Percentiles rank a stretch among this genome's conserved stretches.
Conservation (phyloP, 2,329 filamentous ascomycete genomes). For the Arthrobotrys musiformis region DNA sequence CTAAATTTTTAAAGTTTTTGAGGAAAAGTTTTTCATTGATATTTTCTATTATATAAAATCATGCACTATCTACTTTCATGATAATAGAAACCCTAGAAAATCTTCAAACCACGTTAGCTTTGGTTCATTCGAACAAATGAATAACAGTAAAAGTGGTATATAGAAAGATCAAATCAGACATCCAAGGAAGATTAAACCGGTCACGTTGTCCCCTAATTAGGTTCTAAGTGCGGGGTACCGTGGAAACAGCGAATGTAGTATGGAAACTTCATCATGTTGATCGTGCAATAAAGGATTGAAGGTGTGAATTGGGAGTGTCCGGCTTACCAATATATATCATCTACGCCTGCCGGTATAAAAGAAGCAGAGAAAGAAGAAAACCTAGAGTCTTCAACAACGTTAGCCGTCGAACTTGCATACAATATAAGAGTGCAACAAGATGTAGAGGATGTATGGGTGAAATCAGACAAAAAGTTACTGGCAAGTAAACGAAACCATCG, state of each 20-base stretch:
- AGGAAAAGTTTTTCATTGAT: neutral
- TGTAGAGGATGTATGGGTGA: neutral
- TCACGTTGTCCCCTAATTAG: constrained; percentile 58
- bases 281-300: constrained; percentile 5
- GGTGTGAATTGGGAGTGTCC: constrained; percentile 10
- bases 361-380: neutral
- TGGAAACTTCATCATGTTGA: constrained; percentile 58
- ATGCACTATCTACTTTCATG: neutral
- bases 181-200: constrained; percentile 60
- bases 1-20: neutral
- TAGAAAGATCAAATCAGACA: constrained; percentile 58
- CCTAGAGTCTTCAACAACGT: constrained; percentile 13
- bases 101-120: constrained; percentile 41
- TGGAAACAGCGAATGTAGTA: constrained; percentile 60
- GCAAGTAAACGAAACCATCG: constrained; percentile 58
- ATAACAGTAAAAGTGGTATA: constrained; percentile 42
- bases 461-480: constrained; percentile 60
- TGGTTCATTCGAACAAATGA: neutral
- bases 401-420: constrained; percentile 9
- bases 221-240: constrained; percentile 59
- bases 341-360: neutral
- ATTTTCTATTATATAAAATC: neutral
- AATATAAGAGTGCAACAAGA: neutral
- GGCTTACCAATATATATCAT: constrained; percentile 21
- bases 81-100: neutral